These are phyloP conservation scores for Angophora floribunda DNA, from an alignment of 345 rosid genomes.

Conservation along the genomic window DNA sequence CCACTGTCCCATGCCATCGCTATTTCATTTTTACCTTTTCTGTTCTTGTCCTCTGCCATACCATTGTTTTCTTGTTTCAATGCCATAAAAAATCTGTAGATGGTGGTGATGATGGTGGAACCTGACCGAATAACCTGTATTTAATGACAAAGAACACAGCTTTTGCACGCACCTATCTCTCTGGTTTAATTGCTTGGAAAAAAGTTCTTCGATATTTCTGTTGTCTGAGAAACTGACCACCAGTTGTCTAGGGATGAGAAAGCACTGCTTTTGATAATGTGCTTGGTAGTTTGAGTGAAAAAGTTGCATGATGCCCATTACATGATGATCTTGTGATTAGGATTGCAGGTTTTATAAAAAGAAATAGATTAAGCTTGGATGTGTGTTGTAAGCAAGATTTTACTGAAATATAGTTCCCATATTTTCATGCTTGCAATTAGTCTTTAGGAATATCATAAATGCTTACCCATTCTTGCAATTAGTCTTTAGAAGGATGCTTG, in stretches of 20 bases:
- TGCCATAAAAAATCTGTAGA: background rate
- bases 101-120: background rate
- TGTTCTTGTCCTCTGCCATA: background rate
- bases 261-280: background rate
- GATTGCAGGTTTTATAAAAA: background rate
- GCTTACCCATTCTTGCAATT: background rate
- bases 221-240: background rate
- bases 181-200: background rate
- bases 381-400: background rate
- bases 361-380: background rate
- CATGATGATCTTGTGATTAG: background rate
- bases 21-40: background rate
- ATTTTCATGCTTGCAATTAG: background rate
- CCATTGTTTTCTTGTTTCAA: background rate
- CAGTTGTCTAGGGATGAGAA: background rate
- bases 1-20: background rate
- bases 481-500: background rate
- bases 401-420: background rate
- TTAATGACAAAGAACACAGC: background rate
- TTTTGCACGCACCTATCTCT: background rate
- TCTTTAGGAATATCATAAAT: background rate
- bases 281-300: background rate
- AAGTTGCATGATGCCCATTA: background rate
- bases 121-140: background rate
- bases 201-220: background rate